A percentile compares a stretch with the other conserved stretches of the same genome.
phyloP scores from a whole-genome alignment of 306 rosid species.

The Sechiopsis laciniata region DNA sequence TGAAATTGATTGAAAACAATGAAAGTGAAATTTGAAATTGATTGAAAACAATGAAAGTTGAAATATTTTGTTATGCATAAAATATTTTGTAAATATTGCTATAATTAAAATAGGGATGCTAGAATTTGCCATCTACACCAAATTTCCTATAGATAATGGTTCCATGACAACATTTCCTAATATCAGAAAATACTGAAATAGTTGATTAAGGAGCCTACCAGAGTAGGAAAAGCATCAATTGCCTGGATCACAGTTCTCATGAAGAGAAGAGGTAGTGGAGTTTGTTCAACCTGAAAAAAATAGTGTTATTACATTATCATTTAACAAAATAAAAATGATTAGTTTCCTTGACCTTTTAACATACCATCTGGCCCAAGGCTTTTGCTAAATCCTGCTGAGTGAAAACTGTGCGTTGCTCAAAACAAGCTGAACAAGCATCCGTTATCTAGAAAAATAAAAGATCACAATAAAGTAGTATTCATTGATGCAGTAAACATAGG shows the following conservation, averaged over 20 bases:
- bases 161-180: slow-evolving; percentile 1
- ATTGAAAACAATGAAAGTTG: too few relatives aligned
- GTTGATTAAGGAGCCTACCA: slow-evolving; percentile 43
- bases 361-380: slow-evolving; percentile 91
- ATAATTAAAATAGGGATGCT: too few relatives aligned
- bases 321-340: neutral
- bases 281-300: slow-evolving; percentile 74
- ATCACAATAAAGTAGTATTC: neutral
- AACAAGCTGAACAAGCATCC: slow-evolving; percentile 95
- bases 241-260: slow-evolving; percentile 99
- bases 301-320: slow-evolving; percentile 15
- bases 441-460: slow-evolving; percentile 66
- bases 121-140: too few relatives aligned
- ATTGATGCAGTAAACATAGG: neutral
- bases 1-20: too few relatives aligned
- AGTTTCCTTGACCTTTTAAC: neutral
- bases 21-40: too few relatives aligned
- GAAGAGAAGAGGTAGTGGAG: slow-evolving; percentile 92
- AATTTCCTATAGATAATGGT: neutral
- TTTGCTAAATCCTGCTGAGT: slow-evolving; percentile 97
- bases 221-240: slow-evolving; percentile 87
- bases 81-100: too few relatives aligned
- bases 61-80: too few relatives aligned
- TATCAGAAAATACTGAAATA: neutral
- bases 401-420: slow-evolving; percentile 96